Evolutionary conservation across 345 rosid genomes (phyloP).

Genomic region (Eucalyptus erythrocorys): DNA sequence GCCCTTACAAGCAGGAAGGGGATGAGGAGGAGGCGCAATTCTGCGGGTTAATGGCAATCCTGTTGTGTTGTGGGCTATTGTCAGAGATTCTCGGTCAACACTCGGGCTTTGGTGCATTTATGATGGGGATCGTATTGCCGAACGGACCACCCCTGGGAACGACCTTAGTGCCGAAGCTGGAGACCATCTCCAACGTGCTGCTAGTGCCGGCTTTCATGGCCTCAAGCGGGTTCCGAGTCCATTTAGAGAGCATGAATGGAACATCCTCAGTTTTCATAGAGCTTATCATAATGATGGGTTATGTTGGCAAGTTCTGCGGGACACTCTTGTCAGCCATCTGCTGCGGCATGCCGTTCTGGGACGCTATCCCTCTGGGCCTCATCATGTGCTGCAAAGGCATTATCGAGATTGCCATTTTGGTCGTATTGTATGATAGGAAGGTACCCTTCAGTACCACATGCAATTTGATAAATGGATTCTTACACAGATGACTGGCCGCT

Average conservation of each 20-base stretch:
- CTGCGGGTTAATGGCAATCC: not conserved
- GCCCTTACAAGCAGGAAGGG: not conserved
- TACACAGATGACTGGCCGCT: not conserved
- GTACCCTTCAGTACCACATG: not conserved
- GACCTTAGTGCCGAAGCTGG: conserved; percentile 18
- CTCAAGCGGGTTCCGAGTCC: conserved; percentile 4
- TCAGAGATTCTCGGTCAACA: conserved; percentile 8
- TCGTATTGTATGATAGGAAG: not conserved
- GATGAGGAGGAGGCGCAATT: not conserved
- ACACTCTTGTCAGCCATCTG: conserved; percentile 7
- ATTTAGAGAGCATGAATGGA: not conserved
- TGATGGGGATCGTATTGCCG: conserved; percentile 17
- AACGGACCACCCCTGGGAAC: conserved; percentile 21
- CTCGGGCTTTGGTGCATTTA: not conserved
- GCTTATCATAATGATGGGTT: not conserved
- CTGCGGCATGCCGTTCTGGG: conserved; percentile 10
- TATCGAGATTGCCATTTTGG: conserved; percentile 6
- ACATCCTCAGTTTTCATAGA: not conserved
- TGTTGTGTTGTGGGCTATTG: not conserved
- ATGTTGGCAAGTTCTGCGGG: conserved; percentile 5
- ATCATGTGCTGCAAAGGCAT: conserved; percentile 20
- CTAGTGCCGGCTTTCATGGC: conserved; percentile 16
- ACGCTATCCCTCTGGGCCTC: conserved; percentile 17
- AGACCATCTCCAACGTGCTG: conserved; percentile 4
- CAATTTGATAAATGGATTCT: not conserved